These are phyloP conservation scores for Beauveria asiatica DNA, from an alignment of 2,329 filamentous ascomycete species.

Conservation along the genomic window DNA sequence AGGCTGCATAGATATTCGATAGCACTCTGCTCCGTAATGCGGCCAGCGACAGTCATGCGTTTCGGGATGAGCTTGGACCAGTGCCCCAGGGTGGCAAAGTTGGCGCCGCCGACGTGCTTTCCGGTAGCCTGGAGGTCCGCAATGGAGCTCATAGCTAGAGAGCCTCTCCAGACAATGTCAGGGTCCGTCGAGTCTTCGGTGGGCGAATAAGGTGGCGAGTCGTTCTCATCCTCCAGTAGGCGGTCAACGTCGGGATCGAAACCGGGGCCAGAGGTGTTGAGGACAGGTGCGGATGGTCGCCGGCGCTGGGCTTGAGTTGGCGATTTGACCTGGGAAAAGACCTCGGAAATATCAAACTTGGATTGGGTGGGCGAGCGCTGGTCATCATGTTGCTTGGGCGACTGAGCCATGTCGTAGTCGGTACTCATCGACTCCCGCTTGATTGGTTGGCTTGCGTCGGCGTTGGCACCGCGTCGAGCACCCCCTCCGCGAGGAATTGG, in stretches of 20 bases:
- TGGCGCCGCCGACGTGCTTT: constrained; percentile 75
- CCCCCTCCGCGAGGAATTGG: constrained; percentile 17
- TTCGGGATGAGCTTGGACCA: constrained; percentile 72
- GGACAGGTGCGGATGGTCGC: constrained; percentile 38
- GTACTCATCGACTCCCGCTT: constrained; percentile 28
- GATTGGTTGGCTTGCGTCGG: constrained; percentile 12
- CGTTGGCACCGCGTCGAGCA: constrained; percentile 1
- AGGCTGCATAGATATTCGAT: constrained; percentile 87
- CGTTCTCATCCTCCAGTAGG: constrained; percentile 71
- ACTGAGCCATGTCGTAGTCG: constrained; percentile 19
- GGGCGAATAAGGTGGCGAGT: constrained; percentile 76
- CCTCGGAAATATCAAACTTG: constrained; percentile 76
- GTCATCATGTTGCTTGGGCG: constrained; percentile 36
- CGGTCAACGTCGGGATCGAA: constrained; percentile 86
- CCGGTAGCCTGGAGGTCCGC: constrained; percentile 70
- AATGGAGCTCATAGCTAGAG: constrained; percentile 66
- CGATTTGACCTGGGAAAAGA: constrained; percentile 76
- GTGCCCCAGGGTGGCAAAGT: constrained; percentile 53
- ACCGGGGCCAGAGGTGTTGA: constrained; percentile 46
- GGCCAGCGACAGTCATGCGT: constrained; percentile 62
- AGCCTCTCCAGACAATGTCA: constrained; percentile 69
- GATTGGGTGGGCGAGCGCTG: constrained; percentile 45
- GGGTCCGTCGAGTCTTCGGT: constrained; percentile 62
- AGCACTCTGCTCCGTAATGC: constrained; percentile 74
- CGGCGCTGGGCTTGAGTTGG: constrained; percentile 46